A percentile compares a stretch with the other conserved stretches of the same genome.
phyloP scores from a whole-genome alignment of 2,329 filamentous ascomycete genomes.

The Pseudocercospora cruenta region DNA sequence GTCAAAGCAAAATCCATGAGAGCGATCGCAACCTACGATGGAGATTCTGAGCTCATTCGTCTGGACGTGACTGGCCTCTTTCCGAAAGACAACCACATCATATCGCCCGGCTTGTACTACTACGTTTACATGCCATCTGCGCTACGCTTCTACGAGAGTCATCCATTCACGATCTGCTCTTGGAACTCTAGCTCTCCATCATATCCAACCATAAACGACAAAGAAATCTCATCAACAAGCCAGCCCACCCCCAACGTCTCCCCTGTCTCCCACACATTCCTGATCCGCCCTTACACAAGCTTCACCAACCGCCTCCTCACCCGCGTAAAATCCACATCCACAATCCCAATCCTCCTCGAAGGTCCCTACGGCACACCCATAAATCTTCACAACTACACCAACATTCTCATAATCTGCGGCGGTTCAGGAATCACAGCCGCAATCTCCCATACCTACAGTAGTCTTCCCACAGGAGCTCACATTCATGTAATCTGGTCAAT shows the following conservation, averaged over 20 bases:
- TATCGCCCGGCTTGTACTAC: slow-evolving; percentile 54
- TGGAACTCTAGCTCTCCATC: slow-evolving; percentile 20
- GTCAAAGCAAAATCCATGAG: slow-evolving; percentile 32
- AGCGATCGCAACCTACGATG: slow-evolving; percentile 49
- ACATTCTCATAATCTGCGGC: slow-evolving; percentile 50
- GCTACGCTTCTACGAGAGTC: slow-evolving; percentile 53
- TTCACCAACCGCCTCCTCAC: slow-evolving; percentile 53
- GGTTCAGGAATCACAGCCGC: slow-evolving; percentile 55
- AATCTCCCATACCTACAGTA: slow-evolving; percentile 29
- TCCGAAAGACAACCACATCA: slow-evolving; percentile 31
- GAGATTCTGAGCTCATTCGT: slow-evolving; percentile 51
- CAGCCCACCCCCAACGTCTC: not conserved
- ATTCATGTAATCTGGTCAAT: slow-evolving; percentile 27
- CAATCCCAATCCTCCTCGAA: slow-evolving; percentile 49
- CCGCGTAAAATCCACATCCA: slow-evolving; percentile 25
- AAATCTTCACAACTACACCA: slow-evolving; percentile 47
- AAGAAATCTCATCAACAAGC: not conserved
- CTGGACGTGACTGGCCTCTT: slow-evolving; percentile 48
- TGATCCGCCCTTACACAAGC: slow-evolving; percentile 56
- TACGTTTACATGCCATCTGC: slow-evolving; percentile 53
- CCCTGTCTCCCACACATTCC: slow-evolving; percentile 45
- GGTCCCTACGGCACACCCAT: slow-evolving; percentile 54
- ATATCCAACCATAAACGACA: slow-evolving; percentile 8
- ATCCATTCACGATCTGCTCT: slow-evolving; percentile 54
- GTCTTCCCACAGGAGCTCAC: not conserved